phyloP scores from a whole-genome alignment of 352 stramenopile genomes.

The Phytophthora citrophthora region DNA sequence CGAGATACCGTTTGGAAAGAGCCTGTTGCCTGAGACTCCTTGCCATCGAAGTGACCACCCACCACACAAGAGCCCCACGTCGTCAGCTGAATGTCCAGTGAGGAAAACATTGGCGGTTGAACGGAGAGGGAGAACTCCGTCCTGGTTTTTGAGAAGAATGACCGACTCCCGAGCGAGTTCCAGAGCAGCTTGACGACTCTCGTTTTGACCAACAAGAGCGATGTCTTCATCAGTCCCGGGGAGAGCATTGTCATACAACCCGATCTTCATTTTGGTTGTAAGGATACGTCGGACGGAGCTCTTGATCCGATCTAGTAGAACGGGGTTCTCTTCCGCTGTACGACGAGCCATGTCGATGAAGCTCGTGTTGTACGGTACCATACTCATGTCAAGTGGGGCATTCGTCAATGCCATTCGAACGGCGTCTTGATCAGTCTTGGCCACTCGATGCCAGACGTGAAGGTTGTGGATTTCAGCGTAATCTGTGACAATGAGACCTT shows the following conservation, averaged over 20 bases:
- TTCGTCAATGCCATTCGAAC: conserved; percentile 73
- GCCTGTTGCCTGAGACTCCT: conserved; percentile 67
- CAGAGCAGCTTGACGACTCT: conserved; percentile 64
- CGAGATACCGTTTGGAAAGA: conserved; percentile 72
- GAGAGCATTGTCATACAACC: conserved; percentile 72
- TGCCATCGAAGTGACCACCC: conserved; percentile 91
- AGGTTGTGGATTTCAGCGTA: conserved; percentile 94
- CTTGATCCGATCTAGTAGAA: conserved; percentile 53
- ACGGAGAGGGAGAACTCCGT: conserved; percentile 56
- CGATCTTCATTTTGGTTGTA: conserved; percentile 74
- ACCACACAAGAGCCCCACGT: conserved; percentile 76
- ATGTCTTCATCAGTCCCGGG: conserved; percentile 52
- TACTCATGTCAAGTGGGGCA: conserved; percentile 92
- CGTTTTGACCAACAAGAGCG: conserved; percentile 49
- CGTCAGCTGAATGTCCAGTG: conserved; percentile 69
- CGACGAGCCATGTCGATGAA: conserved; percentile 62
- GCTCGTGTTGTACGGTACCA: conserved; percentile 69
- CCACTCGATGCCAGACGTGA: conserved; percentile 63
- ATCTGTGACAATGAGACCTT: conserved; percentile 92
- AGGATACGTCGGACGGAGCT: conserved; percentile 70
- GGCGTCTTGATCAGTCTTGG: conserved; percentile 56
- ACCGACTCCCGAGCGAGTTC: conserved; percentile 82
- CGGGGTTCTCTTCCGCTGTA: conserved; percentile 44
- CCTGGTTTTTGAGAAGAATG: conserved; percentile 86
- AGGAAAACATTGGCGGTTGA: conserved; percentile 55